These are phyloP conservation scores for Flaveria bidentis DNA, from an alignment of 129 eudicot species.

Conservation along the genomic window DNA sequence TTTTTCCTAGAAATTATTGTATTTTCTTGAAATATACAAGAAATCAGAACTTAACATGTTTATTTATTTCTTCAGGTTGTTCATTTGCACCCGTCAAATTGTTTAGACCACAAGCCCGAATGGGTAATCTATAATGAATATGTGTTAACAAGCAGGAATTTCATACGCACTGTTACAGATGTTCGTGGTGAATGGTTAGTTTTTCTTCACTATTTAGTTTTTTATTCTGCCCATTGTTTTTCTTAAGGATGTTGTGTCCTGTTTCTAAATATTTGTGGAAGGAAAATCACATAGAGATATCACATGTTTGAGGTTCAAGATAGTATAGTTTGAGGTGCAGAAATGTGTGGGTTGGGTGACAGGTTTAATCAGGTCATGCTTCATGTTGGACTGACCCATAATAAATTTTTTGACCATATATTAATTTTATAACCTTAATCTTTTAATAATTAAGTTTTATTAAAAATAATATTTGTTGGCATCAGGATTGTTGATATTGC, in stretches of 20 bases:
- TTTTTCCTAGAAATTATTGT: background rate
- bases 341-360: background rate
- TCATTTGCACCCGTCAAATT: constrained; percentile 90
- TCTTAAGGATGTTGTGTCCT: background rate
- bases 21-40: too few relatives aligned
- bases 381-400: background rate
- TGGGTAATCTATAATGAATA: constrained; percentile 95
- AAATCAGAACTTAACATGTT: background rate
- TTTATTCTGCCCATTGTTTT: background rate
- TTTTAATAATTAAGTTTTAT: background rate
- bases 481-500: constrained; percentile 89
- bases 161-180: constrained; percentile 93
- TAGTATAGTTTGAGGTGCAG: background rate
- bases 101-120: constrained; percentile 94
- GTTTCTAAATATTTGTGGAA: background rate
- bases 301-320: background rate
- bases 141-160: constrained; percentile 84
- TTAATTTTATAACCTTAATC: too few relatives aligned
- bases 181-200: constrained; percentile 97
- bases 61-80: constrained; percentile 55
- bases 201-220: background rate
- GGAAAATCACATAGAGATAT: background rate
- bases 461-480: background rate
- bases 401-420: too few relatives aligned
- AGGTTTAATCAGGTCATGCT: background rate